phyloP scores from a whole-genome alignment of 2,329 filamentous ascomycete genomes.

The Thelonectria olida region DNA sequence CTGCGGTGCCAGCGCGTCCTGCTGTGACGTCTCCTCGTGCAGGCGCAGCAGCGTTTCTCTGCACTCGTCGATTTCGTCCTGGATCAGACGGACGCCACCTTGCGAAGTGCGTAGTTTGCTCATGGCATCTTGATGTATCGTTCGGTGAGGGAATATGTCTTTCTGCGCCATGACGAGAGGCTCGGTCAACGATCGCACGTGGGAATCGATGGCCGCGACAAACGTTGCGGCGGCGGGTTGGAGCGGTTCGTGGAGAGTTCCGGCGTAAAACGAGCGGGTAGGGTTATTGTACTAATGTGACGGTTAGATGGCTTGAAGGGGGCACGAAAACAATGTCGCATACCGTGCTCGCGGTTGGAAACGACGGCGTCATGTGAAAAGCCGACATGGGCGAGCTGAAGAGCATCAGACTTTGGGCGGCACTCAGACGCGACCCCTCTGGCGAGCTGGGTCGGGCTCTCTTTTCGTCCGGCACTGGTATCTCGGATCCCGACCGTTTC shows the following conservation, averaged over 20 bases:
- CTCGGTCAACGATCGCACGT: conserved; percentile 35
- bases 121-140: conserved; percentile 37
- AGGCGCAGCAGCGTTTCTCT: conserved; percentile 30
- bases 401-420: conserved; percentile 41
- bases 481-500: conserved; percentile 31
- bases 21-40: conserved; percentile 36
- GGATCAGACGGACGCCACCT: conserved; percentile 29
- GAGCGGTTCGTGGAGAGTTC: conserved; percentile 34
- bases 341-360: conserved; percentile 27
- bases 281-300: conserved; percentile 24
- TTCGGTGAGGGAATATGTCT: conserved; percentile 41
- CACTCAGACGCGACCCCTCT: conserved; percentile 40
- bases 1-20: conserved; percentile 38
- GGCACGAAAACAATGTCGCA: conserved; percentile 3
- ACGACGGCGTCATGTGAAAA: conserved; percentile 41
- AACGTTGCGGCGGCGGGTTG: conserved; percentile 34
- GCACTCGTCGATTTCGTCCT: conserved; percentile 32
- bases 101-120: conserved; percentile 33
- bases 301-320: not conserved
- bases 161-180: conserved; percentile 36
- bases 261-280: conserved; percentile 31
- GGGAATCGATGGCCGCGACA: conserved; percentile 33
- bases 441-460: conserved; percentile 37
- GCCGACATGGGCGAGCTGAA: conserved; percentile 41
- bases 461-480: conserved; percentile 35